phyloP scores from a whole-genome alignment of 1,139 yeast genomes.

The Yamadazyma blattariae region DNA sequence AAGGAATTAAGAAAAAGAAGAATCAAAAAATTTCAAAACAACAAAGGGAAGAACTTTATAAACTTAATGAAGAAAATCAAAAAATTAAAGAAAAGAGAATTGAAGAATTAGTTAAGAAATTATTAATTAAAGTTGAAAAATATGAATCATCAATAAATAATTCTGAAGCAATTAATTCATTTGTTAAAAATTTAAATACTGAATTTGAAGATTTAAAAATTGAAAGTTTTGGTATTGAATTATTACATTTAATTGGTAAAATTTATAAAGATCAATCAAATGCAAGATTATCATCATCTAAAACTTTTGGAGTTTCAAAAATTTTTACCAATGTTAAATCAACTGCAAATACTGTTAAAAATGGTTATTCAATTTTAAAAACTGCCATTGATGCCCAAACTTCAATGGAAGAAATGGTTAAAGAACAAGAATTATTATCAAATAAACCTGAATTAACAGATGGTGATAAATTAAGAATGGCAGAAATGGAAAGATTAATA shows the following conservation, averaged over 20 bases:
- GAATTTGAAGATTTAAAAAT: conserved; percentile 61
- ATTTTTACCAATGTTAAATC: conserved; percentile 47
- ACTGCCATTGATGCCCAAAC: conserved; percentile 44
- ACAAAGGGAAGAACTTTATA: conserved; percentile 53
- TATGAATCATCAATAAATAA: conserved; percentile 26
- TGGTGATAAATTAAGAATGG: conserved; percentile 50
- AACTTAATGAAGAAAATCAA: conserved; percentile 54
- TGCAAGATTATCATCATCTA: conserved; percentile 35
- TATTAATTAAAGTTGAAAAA: conserved; percentile 44
- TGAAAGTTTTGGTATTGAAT: conserved; percentile 48
- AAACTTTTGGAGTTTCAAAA: conserved; percentile 50
- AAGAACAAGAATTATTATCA: conserved; percentile 47
- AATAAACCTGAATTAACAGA: conserved; percentile 30
- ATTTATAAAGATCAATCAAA: conserved; percentile 60
- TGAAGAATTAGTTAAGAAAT: conserved; percentile 46
- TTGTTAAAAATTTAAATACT: conserved; percentile 36
- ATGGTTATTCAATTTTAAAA: conserved; percentile 39
- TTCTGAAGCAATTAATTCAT: conserved; percentile 34
- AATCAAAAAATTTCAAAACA: conserved; percentile 44
- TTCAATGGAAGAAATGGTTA: conserved; percentile 39
- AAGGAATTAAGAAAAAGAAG: conserved; percentile 23
- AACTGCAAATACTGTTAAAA: conserved; percentile 36
- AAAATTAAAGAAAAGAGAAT: conserved; percentile 54
- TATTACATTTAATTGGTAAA: conserved; percentile 57
- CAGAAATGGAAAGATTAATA: conserved; percentile 61